Conservation (phyloP, 352 stramenopile species). For the Phytophthora quininea region DNA sequence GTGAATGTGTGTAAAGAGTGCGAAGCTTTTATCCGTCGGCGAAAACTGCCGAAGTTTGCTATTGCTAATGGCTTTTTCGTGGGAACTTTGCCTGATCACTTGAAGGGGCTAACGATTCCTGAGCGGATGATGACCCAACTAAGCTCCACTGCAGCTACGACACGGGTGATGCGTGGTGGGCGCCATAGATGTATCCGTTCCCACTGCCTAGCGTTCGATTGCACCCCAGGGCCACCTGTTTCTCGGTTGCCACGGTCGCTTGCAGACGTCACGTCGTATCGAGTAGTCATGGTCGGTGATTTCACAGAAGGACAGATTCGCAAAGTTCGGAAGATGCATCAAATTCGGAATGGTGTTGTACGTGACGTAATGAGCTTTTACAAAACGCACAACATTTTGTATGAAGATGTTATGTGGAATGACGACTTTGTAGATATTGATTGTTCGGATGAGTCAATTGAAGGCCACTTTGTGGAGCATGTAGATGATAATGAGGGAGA, state of each 20-base stretch:
- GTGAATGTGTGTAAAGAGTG: too few relatives aligned
- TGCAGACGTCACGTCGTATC: not conserved
- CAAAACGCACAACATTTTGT: conserved; percentile 2
- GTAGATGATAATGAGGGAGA: not conserved
- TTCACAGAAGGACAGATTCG: not conserved
- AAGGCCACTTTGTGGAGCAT: not conserved
- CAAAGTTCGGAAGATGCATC: conserved; percentile 1
- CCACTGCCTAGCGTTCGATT: too few relatives aligned
- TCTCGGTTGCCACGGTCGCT: not conserved
- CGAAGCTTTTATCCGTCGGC: too few relatives aligned
- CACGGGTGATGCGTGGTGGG: too few relatives aligned
- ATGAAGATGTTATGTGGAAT: not conserved
- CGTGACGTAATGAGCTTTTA: conserved; percentile 2
- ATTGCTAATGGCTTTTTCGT: too few relatives aligned
- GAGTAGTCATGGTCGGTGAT: not conserved
- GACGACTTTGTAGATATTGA: not conserved
- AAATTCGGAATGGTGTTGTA: not conserved
- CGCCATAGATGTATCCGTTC: too few relatives aligned
- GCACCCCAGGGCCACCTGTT: conserved; percentile 1
- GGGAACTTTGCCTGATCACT: too few relatives aligned
- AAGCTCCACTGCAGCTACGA: too few relatives aligned
- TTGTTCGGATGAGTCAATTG: not conserved
- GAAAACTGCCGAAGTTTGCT: too few relatives aligned
- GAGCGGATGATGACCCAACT: too few relatives aligned
- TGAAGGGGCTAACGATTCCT: too few relatives aligned